Percentiles rank a stretch among this genome's conserved stretches.
These are phyloP conservation scores for Paxillus involutus DNA, from an alignment of 768 basidiomycete genomes.

Conservation along the genomic window DNA sequence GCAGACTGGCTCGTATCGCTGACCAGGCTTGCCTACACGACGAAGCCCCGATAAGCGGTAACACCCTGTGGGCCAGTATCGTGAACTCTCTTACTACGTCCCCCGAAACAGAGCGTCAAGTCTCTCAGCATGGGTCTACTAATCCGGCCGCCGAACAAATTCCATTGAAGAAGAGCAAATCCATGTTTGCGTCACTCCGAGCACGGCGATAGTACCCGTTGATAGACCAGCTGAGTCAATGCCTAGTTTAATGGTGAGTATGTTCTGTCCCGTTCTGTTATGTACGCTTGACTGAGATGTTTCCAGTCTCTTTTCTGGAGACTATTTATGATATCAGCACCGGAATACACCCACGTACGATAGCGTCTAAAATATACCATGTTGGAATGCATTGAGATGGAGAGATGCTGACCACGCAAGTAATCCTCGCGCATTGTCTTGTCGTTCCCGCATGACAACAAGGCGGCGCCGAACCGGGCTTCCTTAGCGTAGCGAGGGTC, in stretches of 20 bases:
- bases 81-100: conserved; percentile 60
- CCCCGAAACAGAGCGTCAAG: conserved; percentile 43
- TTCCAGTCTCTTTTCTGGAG: background rate
- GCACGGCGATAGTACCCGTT: conserved; percentile 9
- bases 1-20: conserved; percentile 68
- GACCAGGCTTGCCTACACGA: conserved; percentile 64
- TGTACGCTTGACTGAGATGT: background rate
- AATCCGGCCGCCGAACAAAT: background rate
- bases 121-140: conserved; percentile 14
- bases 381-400: background rate
- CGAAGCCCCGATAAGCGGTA: conserved; percentile 58
- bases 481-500: too few species aligned
- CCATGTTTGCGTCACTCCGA: conserved; percentile 25
- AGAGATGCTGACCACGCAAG: background rate
- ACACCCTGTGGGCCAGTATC: conserved; percentile 70
- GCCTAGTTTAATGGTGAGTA: background rate
- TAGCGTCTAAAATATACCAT: too few species aligned
- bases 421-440: background rate
- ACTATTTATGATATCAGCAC: background rate
- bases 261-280: background rate
- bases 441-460: too few species aligned
- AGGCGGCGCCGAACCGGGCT: too few species aligned
- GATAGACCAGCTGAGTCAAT: background rate
- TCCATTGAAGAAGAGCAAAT: conserved; percentile 23
- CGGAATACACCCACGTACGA: background rate